phyloP scores from a whole-genome alignment of 1,139 yeast species.

The Suhomyces yuchorum region DNA sequence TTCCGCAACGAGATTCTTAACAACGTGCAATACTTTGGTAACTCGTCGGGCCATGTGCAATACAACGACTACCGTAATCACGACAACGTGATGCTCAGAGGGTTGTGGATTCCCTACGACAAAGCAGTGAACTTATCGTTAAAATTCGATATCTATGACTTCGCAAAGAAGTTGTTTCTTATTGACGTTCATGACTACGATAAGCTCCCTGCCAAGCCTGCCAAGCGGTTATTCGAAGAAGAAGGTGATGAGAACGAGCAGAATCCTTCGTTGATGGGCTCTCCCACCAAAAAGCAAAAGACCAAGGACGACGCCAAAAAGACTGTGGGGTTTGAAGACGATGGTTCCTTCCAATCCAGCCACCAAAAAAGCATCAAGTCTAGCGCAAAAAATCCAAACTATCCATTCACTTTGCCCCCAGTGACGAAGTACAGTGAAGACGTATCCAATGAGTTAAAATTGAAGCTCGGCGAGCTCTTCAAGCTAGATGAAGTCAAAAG shows the following conservation, averaged over 20 bases:
- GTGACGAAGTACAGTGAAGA: slow-evolving; percentile 21
- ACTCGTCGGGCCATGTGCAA: slow-evolving; percentile 17
- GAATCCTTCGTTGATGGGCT: slow-evolving; percentile 16
- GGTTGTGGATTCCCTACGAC: slow-evolving; percentile 50
- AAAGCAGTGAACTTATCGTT: slow-evolving; percentile 45
- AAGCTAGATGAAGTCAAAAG: slow-evolving; percentile 21
- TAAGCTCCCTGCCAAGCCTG: slow-evolving; percentile 38
- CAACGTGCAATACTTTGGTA: slow-evolving; percentile 35
- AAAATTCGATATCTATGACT: slow-evolving; percentile 44
- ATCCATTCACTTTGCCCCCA: slow-evolving; percentile 26
- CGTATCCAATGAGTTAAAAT: slow-evolving; percentile 23
- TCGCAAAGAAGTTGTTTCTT: slow-evolving; percentile 42
- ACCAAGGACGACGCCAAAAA: slow-evolving; percentile 2
- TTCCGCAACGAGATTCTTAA: slow-evolving; percentile 37
- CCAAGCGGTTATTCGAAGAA: slow-evolving; percentile 20
- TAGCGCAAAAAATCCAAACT: slow-evolving; percentile 19
- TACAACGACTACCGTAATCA: slow-evolving; percentile 35
- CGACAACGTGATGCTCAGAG: slow-evolving; percentile 31
- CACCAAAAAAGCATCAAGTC: slow-evolving; percentile 1
- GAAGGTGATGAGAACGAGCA: slow-evolving; percentile 19
- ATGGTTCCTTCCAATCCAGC: neutral
- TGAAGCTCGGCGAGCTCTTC: slow-evolving; percentile 25
- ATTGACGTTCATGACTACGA: slow-evolving; percentile 52
- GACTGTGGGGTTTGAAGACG: neutral
- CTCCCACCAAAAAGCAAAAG: slow-evolving; percentile 6